phyloP scores from a whole-genome alignment of 2,329 filamentous ascomycete genomes.

The Aquanectria penicillioides region DNA sequence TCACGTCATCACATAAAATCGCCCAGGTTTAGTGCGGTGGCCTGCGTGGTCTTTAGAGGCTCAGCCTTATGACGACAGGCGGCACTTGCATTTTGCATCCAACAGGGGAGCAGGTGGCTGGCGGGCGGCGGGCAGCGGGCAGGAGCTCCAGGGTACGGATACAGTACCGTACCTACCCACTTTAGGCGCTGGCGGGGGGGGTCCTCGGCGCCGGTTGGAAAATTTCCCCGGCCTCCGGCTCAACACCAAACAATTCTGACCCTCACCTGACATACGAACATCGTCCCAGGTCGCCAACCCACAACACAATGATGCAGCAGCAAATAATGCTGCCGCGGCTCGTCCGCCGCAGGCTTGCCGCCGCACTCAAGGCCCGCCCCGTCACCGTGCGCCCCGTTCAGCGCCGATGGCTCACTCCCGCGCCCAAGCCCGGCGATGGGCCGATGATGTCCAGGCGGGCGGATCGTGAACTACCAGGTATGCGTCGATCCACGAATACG shows the following conservation, averaged over 20 bases:
- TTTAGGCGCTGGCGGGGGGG: slow-evolving; percentile 20
- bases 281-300: neutral
- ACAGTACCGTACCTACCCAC: neutral
- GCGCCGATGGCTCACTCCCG: slow-evolving; percentile 61
- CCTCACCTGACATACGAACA: slow-evolving; percentile 36
- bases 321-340: slow-evolving; percentile 40
- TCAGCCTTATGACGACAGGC: slow-evolving; percentile 44
- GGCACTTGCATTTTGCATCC: neutral
- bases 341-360: slow-evolving; percentile 37
- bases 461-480: slow-evolving; percentile 74
- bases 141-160: slow-evolving; percentile 4
- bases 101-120: neutral
- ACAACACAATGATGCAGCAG: slow-evolving; percentile 35
- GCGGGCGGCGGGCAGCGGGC: neutral
- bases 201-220: slow-evolving; percentile 36
- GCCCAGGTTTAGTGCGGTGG: slow-evolving; percentile 21
- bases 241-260: slow-evolving; percentile 3
- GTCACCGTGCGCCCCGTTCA: slow-evolving; percentile 41
- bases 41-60: slow-evolving; percentile 9
- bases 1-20: slow-evolving; percentile 33
- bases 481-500: neutral
- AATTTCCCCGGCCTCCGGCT: slow-evolving; percentile 38
- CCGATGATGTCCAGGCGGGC: slow-evolving; percentile 72
- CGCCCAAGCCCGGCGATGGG: slow-evolving; percentile 68
- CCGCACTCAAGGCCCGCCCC: slow-evolving; percentile 35